A percentile compares a stretch with the other conserved stretches of the same genome.
These are phyloP conservation scores for Trichoderma pleuroti DNA, from an alignment of 2,329 filamentous ascomycete genomes.

Conservation along the genomic window DNA sequence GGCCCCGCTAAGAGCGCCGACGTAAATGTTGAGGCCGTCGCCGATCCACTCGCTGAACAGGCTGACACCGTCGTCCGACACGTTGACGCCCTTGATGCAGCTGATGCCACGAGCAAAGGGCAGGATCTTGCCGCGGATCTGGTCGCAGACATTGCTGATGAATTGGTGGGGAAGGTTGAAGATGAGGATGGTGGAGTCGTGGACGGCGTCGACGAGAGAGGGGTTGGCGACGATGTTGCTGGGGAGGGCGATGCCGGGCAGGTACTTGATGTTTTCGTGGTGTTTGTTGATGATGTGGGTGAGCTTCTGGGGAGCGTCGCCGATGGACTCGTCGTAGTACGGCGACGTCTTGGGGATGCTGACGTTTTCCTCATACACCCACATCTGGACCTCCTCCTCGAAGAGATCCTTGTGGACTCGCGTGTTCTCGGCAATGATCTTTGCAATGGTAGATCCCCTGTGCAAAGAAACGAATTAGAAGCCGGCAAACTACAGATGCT, in stretches of 20 bases:
- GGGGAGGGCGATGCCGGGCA: slow-evolving; percentile 82
- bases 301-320: slow-evolving; percentile 75
- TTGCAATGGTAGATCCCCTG: slow-evolving; percentile 95
- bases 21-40: slow-evolving; percentile 88
- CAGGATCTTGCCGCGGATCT: slow-evolving; percentile 81
- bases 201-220: slow-evolving; percentile 73
- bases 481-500: not conserved
- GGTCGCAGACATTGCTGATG: slow-evolving; percentile 79
- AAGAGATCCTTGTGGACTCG: slow-evolving; percentile 74
- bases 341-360: slow-evolving; percentile 67
- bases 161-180: slow-evolving; percentile 98
- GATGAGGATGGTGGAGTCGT: slow-evolving; percentile 80
- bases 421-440: slow-evolving; percentile 93
- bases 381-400: slow-evolving; percentile 91
- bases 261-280: slow-evolving; percentile 98
- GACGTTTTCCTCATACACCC: slow-evolving; percentile 95
- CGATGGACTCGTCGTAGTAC: slow-evolving; percentile 63
- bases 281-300: slow-evolving; percentile 84
- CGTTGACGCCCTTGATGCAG: slow-evolving; percentile 97
- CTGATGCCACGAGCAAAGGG: slow-evolving; percentile 91
- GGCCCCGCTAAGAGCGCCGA: slow-evolving; percentile 88
- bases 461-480: not conserved
- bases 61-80: slow-evolving; percentile 78
- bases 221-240: slow-evolving; percentile 81
- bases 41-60: slow-evolving; percentile 96